Percentiles rank a stretch among this genome's conserved stretches.
phyloP scores from a whole-genome alignment of 768 basidiomycete species.

The Antrodiella citrinella region DNA sequence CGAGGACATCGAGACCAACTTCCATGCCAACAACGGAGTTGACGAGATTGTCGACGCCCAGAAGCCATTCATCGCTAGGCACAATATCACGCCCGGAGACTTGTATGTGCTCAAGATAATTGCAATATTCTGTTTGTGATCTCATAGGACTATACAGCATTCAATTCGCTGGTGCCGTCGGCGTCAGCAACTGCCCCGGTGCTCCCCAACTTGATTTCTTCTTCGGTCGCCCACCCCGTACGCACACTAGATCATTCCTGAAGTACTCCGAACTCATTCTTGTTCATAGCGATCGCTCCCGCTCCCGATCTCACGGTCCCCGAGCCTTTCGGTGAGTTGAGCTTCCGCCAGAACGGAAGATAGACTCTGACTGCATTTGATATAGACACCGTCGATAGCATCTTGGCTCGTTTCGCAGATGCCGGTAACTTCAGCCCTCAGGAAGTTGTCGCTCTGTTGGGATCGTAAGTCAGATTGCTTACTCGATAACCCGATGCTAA shows the following conservation, averaged over 20 bases:
- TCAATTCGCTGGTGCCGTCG: constrained; percentile 22
- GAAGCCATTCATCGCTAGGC: constrained; percentile 14
- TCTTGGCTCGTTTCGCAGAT: constrained; percentile 8
- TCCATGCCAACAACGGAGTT: constrained; percentile 14
- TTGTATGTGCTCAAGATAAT: constrained; percentile 15
- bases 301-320: constrained; percentile 9
- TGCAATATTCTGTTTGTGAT: constrained; percentile 6
- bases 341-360: background rate
- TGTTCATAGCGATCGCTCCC: constrained; percentile 1
- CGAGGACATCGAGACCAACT: constrained; percentile 13
- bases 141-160: constrained; percentile 11
- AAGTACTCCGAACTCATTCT: background rate
- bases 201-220: constrained; percentile 20
- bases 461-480: constrained; percentile 16
- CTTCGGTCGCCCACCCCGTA: constrained; percentile 4
- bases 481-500: background rate
- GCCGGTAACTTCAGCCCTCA: constrained; percentile 7
- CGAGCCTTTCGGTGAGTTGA: constrained; percentile 9
- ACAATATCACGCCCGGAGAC: constrained; percentile 17
- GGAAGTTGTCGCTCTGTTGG: constrained; percentile 12
- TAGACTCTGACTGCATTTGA: background rate
- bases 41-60: constrained; percentile 19
- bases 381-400: constrained; percentile 5
- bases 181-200: constrained; percentile 20
- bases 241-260: background rate